Evolutionary conservation across 1,284 basidiomycete species (phyloP).

Genomic region (Cryptococcus depauperatus): DNA sequence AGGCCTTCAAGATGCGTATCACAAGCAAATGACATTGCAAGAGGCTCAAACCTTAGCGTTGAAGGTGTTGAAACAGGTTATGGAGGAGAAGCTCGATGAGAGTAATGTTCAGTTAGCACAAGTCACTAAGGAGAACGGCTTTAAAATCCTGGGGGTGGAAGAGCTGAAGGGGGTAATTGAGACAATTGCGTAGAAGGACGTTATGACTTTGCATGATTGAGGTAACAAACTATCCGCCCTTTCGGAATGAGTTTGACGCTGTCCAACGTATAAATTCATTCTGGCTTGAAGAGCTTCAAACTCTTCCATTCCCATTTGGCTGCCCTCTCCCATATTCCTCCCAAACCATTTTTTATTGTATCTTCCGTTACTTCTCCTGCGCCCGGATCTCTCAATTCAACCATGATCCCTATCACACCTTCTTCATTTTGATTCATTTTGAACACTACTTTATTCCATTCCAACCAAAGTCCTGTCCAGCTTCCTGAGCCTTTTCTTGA

Average conservation of each 20-base stretch:
- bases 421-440: slow-evolving; percentile 24
- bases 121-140: slow-evolving; percentile 69
- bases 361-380: slow-evolving; percentile 24
- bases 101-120: slow-evolving; percentile 94
- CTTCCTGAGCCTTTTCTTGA: slow-evolving; percentile 68
- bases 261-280: too few relatives aligned
- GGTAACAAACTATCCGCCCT: too few relatives aligned
- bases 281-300: slow-evolving; percentile 34
- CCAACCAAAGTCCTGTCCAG: slow-evolving; percentile 48
- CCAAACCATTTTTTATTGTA: slow-evolving; percentile 30
- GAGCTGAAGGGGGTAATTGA: slow-evolving; percentile 73
- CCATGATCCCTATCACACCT: slow-evolving; percentile 29
- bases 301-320: slow-evolving; percentile 37
- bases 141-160: slow-evolving; percentile 71
- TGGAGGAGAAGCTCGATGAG: slow-evolving; percentile 98
- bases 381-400: slow-evolving; percentile 35
- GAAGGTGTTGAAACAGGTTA: slow-evolving; percentile 93
- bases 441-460: slow-evolving; percentile 63
- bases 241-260: not conserved
- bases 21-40: slow-evolving; percentile 87
- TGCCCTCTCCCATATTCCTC: slow-evolving; percentile 42
- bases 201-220: slow-evolving; percentile 17
- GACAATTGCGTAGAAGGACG: slow-evolving; percentile 24
- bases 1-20: slow-evolving; percentile 95
- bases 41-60: slow-evolving; percentile 84